Evolutionary conservation across 164 flowering plant species (phyloP), one percentile per base, ranked within the genome.

Genomic region (Santalum album): DNA sequence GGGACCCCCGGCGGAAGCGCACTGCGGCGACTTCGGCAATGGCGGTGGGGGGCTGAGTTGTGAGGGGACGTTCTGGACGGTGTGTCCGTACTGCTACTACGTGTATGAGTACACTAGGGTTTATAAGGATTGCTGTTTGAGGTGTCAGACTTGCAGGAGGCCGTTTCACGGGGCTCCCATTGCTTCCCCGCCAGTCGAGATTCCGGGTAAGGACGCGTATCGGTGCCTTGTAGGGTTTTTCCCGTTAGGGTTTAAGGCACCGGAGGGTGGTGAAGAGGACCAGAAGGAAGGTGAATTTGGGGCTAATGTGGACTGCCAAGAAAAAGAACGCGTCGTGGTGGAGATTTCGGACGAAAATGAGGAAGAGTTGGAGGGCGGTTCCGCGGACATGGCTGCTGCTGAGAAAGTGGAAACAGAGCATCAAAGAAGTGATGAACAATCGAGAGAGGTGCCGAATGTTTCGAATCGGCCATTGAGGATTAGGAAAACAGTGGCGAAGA

Each of bases 1-100:
- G 26, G 54, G 73, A 64, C 53, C 29, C 65, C 23, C 42, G 14
- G n/a, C n/a, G n/a, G n/a, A n/a, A n/a, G n/a, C n/a, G n/a, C n/a
- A n/a, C n/a, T n/a, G n/a, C n/a, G n/a, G n/a, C 34, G 4, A 29
- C 34, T 29, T 29, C 34, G 34, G 34, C 4, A 29, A 29, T 29
- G 34, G 36, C 17, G 55, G 26, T 7, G 43, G 11, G 0, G 51
- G 16, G 15, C 53, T 34, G n/a, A n/a, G n/a, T n/a, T n/a, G n/a
- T n/a, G n/a, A n/a, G 3, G 64, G 21, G 14, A 63, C 71, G 0
- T 77, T 82, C 46, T 79, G 78, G 78, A 79, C 87, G 0, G 35
- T 62, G 19, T 82, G 87, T 61, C 84, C 87, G 19, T 79, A 73
- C 59, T 82, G 87, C 52, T 77, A 50, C 38, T 59, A 50, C 42